Base-by-base conservation (phyloP, 306 rosid species). In the Pterocarpus santalinus region DNA sequence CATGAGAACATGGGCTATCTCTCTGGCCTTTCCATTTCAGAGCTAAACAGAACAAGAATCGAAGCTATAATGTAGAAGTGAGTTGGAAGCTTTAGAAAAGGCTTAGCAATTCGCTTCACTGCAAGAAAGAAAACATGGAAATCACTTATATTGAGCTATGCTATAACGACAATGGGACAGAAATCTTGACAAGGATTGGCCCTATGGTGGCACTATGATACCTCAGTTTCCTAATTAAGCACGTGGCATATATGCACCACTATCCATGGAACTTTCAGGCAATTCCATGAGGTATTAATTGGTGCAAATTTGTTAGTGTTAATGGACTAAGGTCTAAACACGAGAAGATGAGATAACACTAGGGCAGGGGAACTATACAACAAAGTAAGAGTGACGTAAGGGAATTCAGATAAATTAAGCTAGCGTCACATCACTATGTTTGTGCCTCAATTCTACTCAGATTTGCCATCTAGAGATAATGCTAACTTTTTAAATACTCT, bases 21-120 rank as follows among this genome's bases (percentile, higher is more conserved):
- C 67, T 32, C 60, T 76, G 3, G 17, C 65, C 51, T 74, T 80
- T 81, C 69, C 67, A 39, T 77, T 76, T 83, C 55, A 34, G 44
- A 70, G 49, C 62, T 78, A 47, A 15, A 51, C 56, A 74, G 17
- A 15, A 8, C 17, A 34, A 73, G 39, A 44, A 33, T 51, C 68
- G 22, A 35, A 65, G 41, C 61, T 22, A 66, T 43, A 35, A 17
- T 16, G 39, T n/a, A 12, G 22, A 39, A 30, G 71, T 58, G 63
- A 17, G 1, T 49, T 49, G 63, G 30, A 58, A 63, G 55, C 56
- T 75, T 63, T 53, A 9, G 13, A 62, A 69, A 61, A 11, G 49
- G 3, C 14, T 53, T 0, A 16, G 52, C 39, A 34, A 38, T 33
- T 66, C 11, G 53, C 69, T 8, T 28, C 46, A 55, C 8, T 41